These are phyloP conservation scores for Pestalotiopsis sp. DNA, from an alignment of 2,329 filamentous ascomycete species.

Conservation along the genomic window DNA sequence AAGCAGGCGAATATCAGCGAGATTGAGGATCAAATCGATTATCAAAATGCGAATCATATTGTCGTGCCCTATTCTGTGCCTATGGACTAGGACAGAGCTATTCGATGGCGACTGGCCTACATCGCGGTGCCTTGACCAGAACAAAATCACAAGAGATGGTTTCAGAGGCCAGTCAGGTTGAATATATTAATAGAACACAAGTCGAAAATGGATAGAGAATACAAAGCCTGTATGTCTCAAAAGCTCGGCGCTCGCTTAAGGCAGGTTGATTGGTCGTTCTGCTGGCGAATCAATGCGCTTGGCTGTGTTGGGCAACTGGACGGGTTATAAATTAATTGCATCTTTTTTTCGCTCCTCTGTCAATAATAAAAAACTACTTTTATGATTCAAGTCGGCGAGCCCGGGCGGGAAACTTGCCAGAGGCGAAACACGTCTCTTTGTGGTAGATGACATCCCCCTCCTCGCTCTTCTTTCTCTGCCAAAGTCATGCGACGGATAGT, in stretches of 20 bases:
- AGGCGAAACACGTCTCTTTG: neutral
- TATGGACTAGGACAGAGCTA: neutral
- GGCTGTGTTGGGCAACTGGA: constrained; percentile 4
- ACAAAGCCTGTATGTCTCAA: neutral
- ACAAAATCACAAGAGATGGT: neutral
- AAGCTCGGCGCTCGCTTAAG: neutral
- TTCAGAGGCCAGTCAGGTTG: neutral
- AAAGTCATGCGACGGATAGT: neutral
- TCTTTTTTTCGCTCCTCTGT: neutral
- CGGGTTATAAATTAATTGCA: neutral
- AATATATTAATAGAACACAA: neutral
- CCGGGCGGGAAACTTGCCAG: neutral
- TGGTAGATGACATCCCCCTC: neutral
- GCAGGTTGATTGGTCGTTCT: neutral
- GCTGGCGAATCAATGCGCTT: constrained; percentile 5
- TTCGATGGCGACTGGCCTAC: neutral
- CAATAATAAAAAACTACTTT: neutral
- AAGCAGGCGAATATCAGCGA: neutral
- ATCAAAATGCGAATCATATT: neutral
- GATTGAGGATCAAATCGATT: neutral
- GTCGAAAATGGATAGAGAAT: neutral
- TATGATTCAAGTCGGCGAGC: neutral
- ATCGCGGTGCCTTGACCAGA: no score
- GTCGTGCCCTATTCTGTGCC: neutral
- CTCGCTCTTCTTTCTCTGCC: neutral